Percentiles rank a stretch among this genome's conserved stretches.
Evolutionary conservation across 2,329 filamentous ascomycete species (phyloP).

Genomic region (Chrysoporthe austroafricana): DNA sequence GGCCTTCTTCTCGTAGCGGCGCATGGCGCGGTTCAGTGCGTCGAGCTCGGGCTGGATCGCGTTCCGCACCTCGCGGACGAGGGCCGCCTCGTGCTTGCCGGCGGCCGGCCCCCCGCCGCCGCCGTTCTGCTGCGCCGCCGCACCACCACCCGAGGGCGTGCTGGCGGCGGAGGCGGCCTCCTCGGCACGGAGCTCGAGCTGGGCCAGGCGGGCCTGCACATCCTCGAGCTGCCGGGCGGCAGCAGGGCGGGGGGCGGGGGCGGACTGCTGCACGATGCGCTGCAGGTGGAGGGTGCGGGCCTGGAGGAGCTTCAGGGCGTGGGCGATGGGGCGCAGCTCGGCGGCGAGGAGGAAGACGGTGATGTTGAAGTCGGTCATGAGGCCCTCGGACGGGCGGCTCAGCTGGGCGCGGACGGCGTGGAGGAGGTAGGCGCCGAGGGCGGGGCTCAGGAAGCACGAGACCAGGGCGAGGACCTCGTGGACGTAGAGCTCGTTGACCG

Average conservation of each 20-base stretch:
- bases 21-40: conserved; percentile 83
- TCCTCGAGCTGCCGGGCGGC: conserved; percentile 52
- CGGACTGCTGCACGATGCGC: conserved; percentile 64
- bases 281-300: conserved; percentile 82
- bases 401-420: conserved; percentile 81
- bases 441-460: conserved; percentile 78
- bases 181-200: conserved; percentile 63
- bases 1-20: conserved; percentile 88
- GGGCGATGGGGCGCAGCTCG: conserved; percentile 80
- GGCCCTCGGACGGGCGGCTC: conserved; percentile 79
- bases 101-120: conserved; percentile 32
- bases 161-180: conserved; percentile 38
- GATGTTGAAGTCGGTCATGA: conserved; percentile 92
- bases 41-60: conserved; percentile 81
- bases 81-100: conserved; percentile 47
- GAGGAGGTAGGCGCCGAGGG: conserved; percentile 80
- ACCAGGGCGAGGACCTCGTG: conserved; percentile 77
- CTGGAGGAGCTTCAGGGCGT: conserved; percentile 80
- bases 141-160: no score
- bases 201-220: conserved; percentile 68
- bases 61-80: conserved; percentile 64
- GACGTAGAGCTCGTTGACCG: conserved; percentile 67
- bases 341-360: conserved; percentile 87
- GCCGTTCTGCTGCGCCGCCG: conserved; percentile 36
- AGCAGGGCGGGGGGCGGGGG: conserved; percentile 46